Conservation (phyloP, 441 rosid genomes). For the Pelargonium myrrhifolium region DNA sequence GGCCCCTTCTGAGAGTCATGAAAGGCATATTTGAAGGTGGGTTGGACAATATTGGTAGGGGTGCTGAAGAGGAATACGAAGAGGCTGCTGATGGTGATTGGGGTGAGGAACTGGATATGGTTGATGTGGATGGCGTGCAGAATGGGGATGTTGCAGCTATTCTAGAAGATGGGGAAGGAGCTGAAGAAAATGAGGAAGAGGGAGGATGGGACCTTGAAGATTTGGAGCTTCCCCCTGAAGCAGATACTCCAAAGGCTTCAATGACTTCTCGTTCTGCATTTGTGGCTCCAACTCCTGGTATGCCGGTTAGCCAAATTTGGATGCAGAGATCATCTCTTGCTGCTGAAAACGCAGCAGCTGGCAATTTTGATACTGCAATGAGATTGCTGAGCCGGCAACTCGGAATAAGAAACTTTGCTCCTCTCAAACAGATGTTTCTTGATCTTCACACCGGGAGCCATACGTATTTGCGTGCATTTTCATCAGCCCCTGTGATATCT, state of each 20-base stretch:
- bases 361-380: slow-evolving; percentile 85
- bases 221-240: slow-evolving; percentile 71
- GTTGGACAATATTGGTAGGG: slow-evolving; percentile 44
- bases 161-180: slow-evolving; percentile 55
- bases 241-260: slow-evolving; percentile 61
- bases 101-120: slow-evolving; percentile 71
- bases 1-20: slow-evolving; percentile 83
- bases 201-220: slow-evolving; percentile 91
- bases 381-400: slow-evolving; percentile 74
- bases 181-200: slow-evolving; percentile 47
- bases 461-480: slow-evolving; percentile 49
- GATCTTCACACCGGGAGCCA: slow-evolving; percentile 73
- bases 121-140: slow-evolving; percentile 49
- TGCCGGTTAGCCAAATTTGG: slow-evolving; percentile 82
- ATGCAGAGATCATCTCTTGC: slow-evolving; percentile 72
- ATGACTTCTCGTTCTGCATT: slow-evolving; percentile 47
- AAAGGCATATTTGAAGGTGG: slow-evolving; percentile 84
- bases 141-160: slow-evolving; percentile 47
- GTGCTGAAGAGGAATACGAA: slow-evolving; percentile 48
- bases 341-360: slow-evolving; percentile 86
- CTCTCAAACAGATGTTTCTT: slow-evolving; percentile 57
- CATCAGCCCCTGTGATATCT: slow-evolving; percentile 64
- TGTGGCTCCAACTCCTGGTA: slow-evolving; percentile 69
- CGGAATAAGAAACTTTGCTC: slow-evolving; percentile 61
- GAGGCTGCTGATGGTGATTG: slow-evolving; percentile 63